Base-by-base conservation (phyloP, 768 basidiomycete species). In the Cyathus striatus region DNA sequence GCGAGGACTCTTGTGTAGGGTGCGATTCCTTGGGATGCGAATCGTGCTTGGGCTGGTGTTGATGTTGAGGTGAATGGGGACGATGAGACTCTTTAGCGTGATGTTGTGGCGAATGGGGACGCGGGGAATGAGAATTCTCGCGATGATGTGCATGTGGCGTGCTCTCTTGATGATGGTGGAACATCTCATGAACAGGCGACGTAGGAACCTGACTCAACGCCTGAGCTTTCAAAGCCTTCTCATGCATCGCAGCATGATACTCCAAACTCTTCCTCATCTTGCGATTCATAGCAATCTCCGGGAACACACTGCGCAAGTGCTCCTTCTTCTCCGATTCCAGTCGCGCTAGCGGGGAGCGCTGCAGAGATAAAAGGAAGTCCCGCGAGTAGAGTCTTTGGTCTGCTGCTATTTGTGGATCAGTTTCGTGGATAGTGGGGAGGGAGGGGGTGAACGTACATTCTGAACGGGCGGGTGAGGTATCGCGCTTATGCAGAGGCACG, bases 401-500 rank as follows among this genome's bases (percentile, higher is more conserved):
- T 27, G 45, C 23, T 13, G 49, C 49, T 45, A 38, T 7, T 18
- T 23, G 13, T 20, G 22, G 30, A 17, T 25, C 10, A 23, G 40
- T 14, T 41, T 26, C 16, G 22, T 6, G 24, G 26, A 17, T 23
- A 5, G 2, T 12, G 13, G 30, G 21, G 35, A 21, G 26, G 33
- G 22, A 12, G 22, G 13, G 5, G 13, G 38, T 14, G 38, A 42
- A n/a, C n/a, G n/a, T n/a, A n/a, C n/a, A n/a, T n/a, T n/a, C n/a
- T n/a, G n/a, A n/a, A 44, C 41, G 21, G 40, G 27, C 35, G 50
- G 40, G 27, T 23, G 23, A 16, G 34, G 50, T 42, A 33, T 23
- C 25, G 16, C 72, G 65, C 47, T 58, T 65, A 40, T 74, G 70
- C 0, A 73, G 43, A 20, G 73, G 72, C 26, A 73, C 41, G 42